A percentile compares a stretch with the other conserved stretches of the same genome.
Evolutionary conservation across 805 yeast species (phyloP).

Genomic region (Zygoascus bituminiphila): DNA sequence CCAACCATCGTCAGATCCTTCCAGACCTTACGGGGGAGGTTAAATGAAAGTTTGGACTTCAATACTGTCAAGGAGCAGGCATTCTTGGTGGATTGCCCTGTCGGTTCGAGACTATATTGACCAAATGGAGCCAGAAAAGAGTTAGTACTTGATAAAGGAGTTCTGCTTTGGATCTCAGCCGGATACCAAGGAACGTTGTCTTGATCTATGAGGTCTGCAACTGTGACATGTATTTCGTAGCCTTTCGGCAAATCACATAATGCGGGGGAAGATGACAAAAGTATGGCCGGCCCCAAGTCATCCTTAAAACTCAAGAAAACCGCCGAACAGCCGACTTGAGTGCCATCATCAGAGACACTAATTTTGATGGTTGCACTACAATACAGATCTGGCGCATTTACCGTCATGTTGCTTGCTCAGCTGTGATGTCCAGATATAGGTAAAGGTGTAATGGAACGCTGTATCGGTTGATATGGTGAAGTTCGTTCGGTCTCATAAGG

Average conservation of each 20-base stretch:
- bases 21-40: not conserved
- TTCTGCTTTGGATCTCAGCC: not conserved
- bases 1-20: not conserved
- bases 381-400: not conserved
- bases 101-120: conserved; percentile 5
- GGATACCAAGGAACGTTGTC: conserved; percentile 10
- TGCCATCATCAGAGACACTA: not conserved
- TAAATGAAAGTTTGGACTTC: not conserved
- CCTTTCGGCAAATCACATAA: not conserved
- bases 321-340: not conserved
- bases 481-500: no score
- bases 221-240: not conserved
- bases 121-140: conserved; percentile 2
- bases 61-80: not conserved
- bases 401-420: no score
- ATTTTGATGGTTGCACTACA: not conserved
- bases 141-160: not conserved
- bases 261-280: not conserved
- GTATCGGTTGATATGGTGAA: no score
- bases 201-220: not conserved
- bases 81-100: not conserved
- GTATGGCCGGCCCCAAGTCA: not conserved
- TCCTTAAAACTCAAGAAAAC: not conserved
- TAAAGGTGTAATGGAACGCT: no score
- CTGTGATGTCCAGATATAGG: no score